Conservation (phyloP, 2,329 filamentous ascomycete genomes). For the Pyrenophora seminiperda region DNA sequence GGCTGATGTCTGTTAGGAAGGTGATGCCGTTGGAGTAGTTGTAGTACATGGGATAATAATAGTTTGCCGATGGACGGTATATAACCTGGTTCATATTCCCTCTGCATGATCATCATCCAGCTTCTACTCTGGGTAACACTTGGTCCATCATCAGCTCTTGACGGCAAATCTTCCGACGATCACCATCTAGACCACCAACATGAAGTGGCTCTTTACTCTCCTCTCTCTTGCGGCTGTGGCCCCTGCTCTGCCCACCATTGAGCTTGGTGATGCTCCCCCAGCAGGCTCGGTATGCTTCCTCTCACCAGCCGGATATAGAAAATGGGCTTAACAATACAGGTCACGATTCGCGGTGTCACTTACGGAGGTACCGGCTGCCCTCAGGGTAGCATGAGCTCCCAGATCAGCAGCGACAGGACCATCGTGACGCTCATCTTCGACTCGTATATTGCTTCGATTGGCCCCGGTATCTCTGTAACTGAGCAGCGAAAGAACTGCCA, state of each 20-base stretch:
- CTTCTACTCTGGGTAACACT: slow-evolving; percentile 29
- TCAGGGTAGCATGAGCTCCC: slow-evolving; percentile 50
- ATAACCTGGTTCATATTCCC: slow-evolving; percentile 36
- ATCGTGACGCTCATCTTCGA: slow-evolving; percentile 61
- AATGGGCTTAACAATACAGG: slow-evolving; percentile 32
- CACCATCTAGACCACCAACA: slow-evolving; percentile 33
- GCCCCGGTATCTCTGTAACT: slow-evolving; percentile 50
- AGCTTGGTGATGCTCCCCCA: slow-evolving; percentile 37
- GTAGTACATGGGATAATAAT: slow-evolving; percentile 9
- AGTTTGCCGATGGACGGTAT: slow-evolving; percentile 35
- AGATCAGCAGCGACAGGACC: slow-evolving; percentile 52
- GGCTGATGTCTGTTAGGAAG: slow-evolving; percentile 22
- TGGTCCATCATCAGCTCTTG: slow-evolving; percentile 25
- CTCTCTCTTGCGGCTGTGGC: slow-evolving; percentile 41
- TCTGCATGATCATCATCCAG: slow-evolving; percentile 40
- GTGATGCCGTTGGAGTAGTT: slow-evolving; percentile 19
- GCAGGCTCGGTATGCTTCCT: slow-evolving; percentile 32
- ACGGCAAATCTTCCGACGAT: slow-evolving; percentile 17
- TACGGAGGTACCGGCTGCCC: slow-evolving; percentile 58
- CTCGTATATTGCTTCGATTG: slow-evolving; percentile 57
- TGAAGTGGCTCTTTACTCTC: slow-evolving; percentile 48
- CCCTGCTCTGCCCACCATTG: slow-evolving; percentile 24
- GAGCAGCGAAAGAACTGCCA: slow-evolving; percentile 61
- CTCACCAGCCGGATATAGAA: not conserved
- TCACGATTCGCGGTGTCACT: slow-evolving; percentile 52